Evolutionary conservation across 257 asterid genomes (phyloP), one percentile per base, ranked within the genome.

Genomic region (Solanum sitiens): DNA sequence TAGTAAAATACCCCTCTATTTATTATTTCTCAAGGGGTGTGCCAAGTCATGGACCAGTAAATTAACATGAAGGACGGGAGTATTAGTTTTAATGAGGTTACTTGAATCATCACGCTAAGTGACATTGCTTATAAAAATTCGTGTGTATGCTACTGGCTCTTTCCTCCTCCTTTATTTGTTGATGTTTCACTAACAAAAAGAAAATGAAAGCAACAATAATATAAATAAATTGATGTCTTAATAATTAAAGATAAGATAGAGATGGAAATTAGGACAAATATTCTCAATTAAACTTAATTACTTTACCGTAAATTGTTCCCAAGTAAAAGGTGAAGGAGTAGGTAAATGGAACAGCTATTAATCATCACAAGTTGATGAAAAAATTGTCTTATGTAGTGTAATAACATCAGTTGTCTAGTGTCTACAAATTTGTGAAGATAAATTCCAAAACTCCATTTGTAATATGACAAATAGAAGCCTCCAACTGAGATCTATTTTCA

Each of bases 361-460:
- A 94, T 95, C 95, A 95, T 95, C 86, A 91, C 94, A 89, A 87
- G 47, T 90, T 92, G 94, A 94, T 93, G 90, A 92, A 90, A 92
- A 56, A 27, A 88, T 90, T 90, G 85, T 45, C 86, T 88, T 44
- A 30, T 75, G 86, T 82, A 47, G 61, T 83, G 67, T 86, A 91
- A 87, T 74, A 87, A 70, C 75, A 32, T 83, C 80, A 86, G 23
- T 42, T 85, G 50, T 63, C 30, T 61, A 61, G 70, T 63, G 32
- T 85, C 27, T 32, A 72, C 32, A 18, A 77, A 67, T 68, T 39
- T 47, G 42, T 71, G 56, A 11, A 42, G 76, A 88, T 86, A 91
- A 56, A 86, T 18, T 86, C 86, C 89, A 87, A 84, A 76, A 63
- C 7, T 15, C 70, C 44, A 82, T 82, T 80, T 50, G 45, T 14